A percentile compares a stretch with the other conserved stretches of the same genome.
Evolutionary conservation across 352 stramenopile species (phyloP).

Genomic region (Globisporangium acanthophoron): DNA sequence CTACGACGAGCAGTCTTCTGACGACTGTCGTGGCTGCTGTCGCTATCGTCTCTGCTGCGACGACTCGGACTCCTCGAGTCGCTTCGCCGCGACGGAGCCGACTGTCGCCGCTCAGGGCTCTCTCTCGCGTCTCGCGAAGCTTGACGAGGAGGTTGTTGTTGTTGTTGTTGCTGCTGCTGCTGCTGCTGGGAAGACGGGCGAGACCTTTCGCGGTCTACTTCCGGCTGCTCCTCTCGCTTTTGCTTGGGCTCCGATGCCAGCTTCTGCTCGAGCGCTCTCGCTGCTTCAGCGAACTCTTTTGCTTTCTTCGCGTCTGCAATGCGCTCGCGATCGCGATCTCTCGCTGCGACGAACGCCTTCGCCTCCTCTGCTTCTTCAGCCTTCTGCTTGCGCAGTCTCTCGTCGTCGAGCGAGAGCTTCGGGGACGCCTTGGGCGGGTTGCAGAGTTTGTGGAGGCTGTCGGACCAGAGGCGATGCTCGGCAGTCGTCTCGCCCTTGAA

Average conservation of each 20-base stretch:
- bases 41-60: constrained; percentile 17
- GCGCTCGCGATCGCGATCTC: constrained; percentile 6
- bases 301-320: constrained; percentile 22
- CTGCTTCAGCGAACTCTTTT: constrained; percentile 5
- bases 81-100: constrained; percentile 8
- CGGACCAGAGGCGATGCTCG: constrained; percentile 74
- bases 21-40: constrained; percentile 21
- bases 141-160: neutral
- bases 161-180: neutral
- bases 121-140: constrained; percentile 2
- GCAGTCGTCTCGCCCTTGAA: constrained; percentile 76
- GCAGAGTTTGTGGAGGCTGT: constrained; percentile 73
- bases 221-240: constrained; percentile 14
- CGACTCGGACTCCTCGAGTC: constrained; percentile 11
- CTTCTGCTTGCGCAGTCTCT: constrained; percentile 7
- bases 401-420: constrained; percentile 8
- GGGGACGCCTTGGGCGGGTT: constrained; percentile 29
- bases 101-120: constrained; percentile 8
- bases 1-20: neutral
- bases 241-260: constrained; percentile 1
- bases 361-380: constrained; percentile 8
- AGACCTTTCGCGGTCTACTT: constrained; percentile 9
- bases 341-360: neutral
- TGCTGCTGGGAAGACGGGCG: constrained; percentile 9
- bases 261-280: constrained; percentile 4